Evolutionary conservation across 163 green algal genomes (phyloP).

Genomic region (Chlorella variabilis): DNA sequence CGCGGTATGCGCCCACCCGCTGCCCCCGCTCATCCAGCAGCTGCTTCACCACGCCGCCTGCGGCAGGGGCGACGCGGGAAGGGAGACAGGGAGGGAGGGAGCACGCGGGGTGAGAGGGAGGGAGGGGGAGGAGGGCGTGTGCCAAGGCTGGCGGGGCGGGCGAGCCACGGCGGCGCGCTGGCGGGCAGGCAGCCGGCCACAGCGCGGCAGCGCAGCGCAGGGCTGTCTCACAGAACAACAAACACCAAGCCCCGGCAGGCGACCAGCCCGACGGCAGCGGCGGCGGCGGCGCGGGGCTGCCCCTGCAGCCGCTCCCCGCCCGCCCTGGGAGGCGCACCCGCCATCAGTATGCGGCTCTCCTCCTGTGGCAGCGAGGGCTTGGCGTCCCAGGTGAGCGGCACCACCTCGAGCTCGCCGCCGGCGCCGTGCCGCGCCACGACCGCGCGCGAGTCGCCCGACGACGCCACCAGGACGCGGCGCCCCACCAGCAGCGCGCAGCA

Average conservation of each 20-base stretch:
- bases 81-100: too few species aligned
- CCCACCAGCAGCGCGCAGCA: conserved; percentile 48
- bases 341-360: conserved; percentile 72
- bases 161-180: too few species aligned
- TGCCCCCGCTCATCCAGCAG: conserved; percentile 31
- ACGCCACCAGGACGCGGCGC: conserved; percentile 3
- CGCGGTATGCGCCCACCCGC: conserved; percentile 47
- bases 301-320: too few species aligned
- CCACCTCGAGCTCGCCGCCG: conserved; percentile 13
- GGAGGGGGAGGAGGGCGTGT: too few species aligned
- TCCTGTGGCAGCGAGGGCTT: conserved; percentile 83
- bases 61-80: too few species aligned
- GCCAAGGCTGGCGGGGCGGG: too few species aligned
- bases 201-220: too few species aligned
- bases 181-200: too few species aligned
- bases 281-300: background rate
- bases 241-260: background rate
- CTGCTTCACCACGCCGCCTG: conserved; percentile 76
- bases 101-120: too few species aligned
- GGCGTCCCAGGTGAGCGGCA: conserved; percentile 79
- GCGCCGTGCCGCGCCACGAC: conserved; percentile 52
- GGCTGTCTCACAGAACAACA: background rate
- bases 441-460: conserved; percentile 63
- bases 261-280: background rate
- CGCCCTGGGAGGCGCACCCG: too few species aligned